Conservation (phyloP, 352 stramenopile species). For the Pythium vanterpoolii region DNA sequence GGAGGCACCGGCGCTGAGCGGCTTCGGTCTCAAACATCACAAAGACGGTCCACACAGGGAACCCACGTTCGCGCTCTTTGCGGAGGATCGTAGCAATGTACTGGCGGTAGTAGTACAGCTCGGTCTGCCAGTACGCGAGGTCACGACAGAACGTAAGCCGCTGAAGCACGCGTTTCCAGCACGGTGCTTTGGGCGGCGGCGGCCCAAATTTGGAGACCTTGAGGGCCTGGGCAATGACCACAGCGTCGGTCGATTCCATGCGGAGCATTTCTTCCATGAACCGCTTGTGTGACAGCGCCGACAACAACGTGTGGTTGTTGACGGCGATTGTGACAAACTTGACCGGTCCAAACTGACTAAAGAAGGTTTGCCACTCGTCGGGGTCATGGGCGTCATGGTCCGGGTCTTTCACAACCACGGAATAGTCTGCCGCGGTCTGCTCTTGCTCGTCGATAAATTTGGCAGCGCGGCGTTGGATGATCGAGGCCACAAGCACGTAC, state of each 20-base stretch:
- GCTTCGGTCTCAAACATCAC: slow-evolving; percentile 76
- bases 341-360: slow-evolving; percentile 61
- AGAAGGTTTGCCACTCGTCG: slow-evolving; percentile 69
- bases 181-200: slow-evolving; percentile 18
- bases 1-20: slow-evolving; percentile 49
- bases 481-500: slow-evolving; percentile 41
- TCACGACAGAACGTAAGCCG: slow-evolving; percentile 42
- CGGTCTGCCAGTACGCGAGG: slow-evolving; percentile 52
- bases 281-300: slow-evolving; percentile 51
- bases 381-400: slow-evolving; percentile 57
- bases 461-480: slow-evolving; percentile 44
- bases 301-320: slow-evolving; percentile 56
- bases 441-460: slow-evolving; percentile 49
- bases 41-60: slow-evolving; percentile 69
- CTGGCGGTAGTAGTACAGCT: slow-evolving; percentile 45
- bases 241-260: slow-evolving; percentile 52
- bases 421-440: slow-evolving; percentile 73
- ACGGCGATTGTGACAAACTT: slow-evolving; percentile 69
- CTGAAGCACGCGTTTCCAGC: slow-evolving; percentile 35
- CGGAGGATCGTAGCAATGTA: slow-evolving; percentile 33
- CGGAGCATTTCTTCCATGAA: slow-evolving; percentile 70
- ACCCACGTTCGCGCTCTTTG: slow-evolving; percentile 26
- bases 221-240: slow-evolving; percentile 28
- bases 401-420: slow-evolving; percentile 68
- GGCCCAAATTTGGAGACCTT: slow-evolving; percentile 35